These are phyloP conservation scores for Zygoascus bituminiphila DNA, from an alignment of 805 yeast genomes.

Conservation along the genomic window DNA sequence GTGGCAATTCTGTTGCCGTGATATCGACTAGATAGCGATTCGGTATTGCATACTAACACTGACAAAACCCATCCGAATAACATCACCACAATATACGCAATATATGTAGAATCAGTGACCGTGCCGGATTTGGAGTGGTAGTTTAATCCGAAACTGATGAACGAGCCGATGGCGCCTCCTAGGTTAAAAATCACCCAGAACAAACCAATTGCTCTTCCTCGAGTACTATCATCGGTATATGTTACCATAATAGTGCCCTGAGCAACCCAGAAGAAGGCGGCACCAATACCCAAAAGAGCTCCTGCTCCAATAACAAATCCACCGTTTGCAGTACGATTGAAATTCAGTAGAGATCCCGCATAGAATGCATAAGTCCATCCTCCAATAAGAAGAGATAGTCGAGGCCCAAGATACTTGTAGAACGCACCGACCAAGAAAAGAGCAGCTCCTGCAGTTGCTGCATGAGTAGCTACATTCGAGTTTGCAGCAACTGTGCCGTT, in stretches of 20 bases:
- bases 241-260: conserved; percentile 46
- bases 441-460: conserved; percentile 22
- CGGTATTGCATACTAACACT: conserved; percentile 37
- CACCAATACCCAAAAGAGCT: conserved; percentile 49
- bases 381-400: conserved; percentile 37
- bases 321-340: conserved; percentile 37
- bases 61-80: conserved; percentile 39
- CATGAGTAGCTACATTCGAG: conserved; percentile 21
- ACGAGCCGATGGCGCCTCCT: conserved; percentile 53
- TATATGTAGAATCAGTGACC: conserved; percentile 42
- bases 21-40: conserved; percentile 41
- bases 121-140: conserved; percentile 28
- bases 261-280: conserved; percentile 49
- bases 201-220: conserved; percentile 45
- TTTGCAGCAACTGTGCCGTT: conserved; percentile 22
- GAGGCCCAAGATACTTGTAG: conserved; percentile 22
- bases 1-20: conserved; percentile 2
- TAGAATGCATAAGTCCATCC: conserved; percentile 48
- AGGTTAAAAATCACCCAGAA: conserved; percentile 55
- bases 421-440: conserved; percentile 23
- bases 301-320: conserved; percentile 47
- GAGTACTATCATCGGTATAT: conserved; percentile 43
- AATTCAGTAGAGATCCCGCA: conserved; percentile 43
- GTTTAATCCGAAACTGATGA: conserved; percentile 49
- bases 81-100: conserved; percentile 47